Conservation (phyloP, 1,284 basidiomycete species). For the Apiotrichum sp. region DNA sequence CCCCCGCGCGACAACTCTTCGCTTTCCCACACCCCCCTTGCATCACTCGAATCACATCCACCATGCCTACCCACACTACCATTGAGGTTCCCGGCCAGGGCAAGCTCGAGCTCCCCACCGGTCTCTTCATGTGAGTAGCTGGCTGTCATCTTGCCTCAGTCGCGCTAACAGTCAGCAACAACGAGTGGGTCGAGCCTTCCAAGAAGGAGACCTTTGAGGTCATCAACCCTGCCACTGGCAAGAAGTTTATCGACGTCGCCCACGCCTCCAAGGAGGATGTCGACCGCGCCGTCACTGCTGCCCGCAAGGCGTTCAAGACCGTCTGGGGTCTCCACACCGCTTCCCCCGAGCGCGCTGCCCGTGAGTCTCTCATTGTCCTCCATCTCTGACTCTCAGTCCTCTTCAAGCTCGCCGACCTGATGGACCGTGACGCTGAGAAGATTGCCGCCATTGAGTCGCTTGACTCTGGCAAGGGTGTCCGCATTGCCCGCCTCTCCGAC, state of each 20-base stretch:
- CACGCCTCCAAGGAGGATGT: slow-evolving; percentile 56
- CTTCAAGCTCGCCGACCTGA: slow-evolving; percentile 80
- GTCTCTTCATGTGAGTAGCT: slow-evolving; percentile 66
- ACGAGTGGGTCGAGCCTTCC: slow-evolving; percentile 30
- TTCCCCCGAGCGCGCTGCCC: slow-evolving; percentile 67
- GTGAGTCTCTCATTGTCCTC: slow-evolving; percentile 12
- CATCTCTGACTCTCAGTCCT: slow-evolving; percentile 48
- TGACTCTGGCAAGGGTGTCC: slow-evolving; percentile 82
- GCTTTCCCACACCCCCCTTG: background rate
- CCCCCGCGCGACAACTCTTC: background rate
- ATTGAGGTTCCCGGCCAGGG: slow-evolving; percentile 23
- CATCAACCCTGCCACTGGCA: slow-evolving; percentile 54
- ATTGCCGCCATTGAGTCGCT: slow-evolving; percentile 66
- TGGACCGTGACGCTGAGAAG: slow-evolving; percentile 65
- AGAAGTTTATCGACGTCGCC: slow-evolving; percentile 40
- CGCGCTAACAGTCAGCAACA: slow-evolving; percentile 24
- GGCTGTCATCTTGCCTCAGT: background rate
- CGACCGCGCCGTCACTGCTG: slow-evolving; percentile 73
- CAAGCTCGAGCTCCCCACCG: slow-evolving; percentile 62
- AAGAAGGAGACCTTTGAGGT: slow-evolving; percentile 27
- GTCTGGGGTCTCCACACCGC: slow-evolving; percentile 86
- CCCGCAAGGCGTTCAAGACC: slow-evolving; percentile 71
- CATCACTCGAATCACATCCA: background rate
- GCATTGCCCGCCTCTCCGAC: slow-evolving; percentile 74
- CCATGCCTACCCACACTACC: slow-evolving; percentile 13